phyloP scores from a whole-genome alignment of 768 basidiomycete genomes.

The Xerocomellus dryophilus region DNA sequence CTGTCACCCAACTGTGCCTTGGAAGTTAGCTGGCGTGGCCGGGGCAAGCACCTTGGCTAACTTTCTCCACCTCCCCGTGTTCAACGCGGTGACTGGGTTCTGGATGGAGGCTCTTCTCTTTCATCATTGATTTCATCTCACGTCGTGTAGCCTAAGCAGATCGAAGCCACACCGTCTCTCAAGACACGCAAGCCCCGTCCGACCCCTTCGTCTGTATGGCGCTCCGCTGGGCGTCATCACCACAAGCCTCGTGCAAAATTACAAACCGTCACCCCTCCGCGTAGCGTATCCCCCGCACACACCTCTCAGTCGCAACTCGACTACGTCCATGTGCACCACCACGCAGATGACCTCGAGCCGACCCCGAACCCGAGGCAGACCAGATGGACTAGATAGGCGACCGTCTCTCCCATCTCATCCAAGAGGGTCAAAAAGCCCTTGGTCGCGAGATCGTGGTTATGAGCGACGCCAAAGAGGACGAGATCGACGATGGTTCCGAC shows the following conservation, averaged over 20 bases:
- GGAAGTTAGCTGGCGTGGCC: too few species aligned
- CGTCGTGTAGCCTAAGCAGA: conserved; percentile 25
- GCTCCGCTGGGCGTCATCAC: conserved; percentile 33
- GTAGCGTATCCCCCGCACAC: conserved; percentile 24
- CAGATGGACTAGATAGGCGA: conserved; percentile 86
- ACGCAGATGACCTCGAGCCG: conserved; percentile 34
- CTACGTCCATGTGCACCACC: conserved; percentile 31
- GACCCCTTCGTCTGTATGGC: conserved; percentile 31
- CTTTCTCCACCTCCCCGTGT: conserved; percentile 63
- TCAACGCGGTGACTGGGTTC: conserved; percentile 57
- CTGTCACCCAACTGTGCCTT: conserved; percentile 2
- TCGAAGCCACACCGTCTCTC: conserved; percentile 38
- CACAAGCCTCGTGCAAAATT: conserved; percentile 34
- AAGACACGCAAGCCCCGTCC: conserved; percentile 40
- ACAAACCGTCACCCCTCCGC: conserved; percentile 27
- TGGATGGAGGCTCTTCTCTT: conserved; percentile 28
- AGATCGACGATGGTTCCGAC: conserved; percentile 71
- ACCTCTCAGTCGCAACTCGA: conserved; percentile 43
- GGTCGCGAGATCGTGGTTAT: conserved; percentile 75
- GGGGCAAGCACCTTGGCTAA: too few species aligned
- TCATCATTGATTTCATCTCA: conserved; percentile 13
- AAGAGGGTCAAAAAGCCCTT: conserved; percentile 75
- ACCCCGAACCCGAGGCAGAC: conserved; percentile 37
- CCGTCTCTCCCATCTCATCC: conserved; percentile 65
- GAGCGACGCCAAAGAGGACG: conserved; percentile 71